Base-by-base conservation (phyloP, 2,329 filamentous ascomycete species). In the Diaporthe longicolla region DNA sequence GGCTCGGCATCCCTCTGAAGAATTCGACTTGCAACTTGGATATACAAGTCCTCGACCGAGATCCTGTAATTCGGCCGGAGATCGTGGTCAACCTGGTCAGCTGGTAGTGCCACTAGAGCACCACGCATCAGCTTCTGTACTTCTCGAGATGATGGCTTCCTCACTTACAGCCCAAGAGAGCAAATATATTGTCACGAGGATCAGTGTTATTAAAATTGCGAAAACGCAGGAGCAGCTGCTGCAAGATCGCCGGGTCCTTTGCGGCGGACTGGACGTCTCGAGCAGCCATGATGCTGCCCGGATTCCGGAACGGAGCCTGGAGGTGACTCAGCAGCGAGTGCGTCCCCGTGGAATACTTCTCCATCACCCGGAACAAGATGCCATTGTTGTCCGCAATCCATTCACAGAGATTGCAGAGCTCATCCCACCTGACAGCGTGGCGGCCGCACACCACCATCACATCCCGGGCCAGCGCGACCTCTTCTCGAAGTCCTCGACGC, bases 381-480 rank as follows among this genome's bases (percentile, higher is more conserved):
- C 61, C 29, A 3, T 37, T 37, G 43, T 66, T 66, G 8, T 50
- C 61, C 45, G 24, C 45, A 7, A 66, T 8, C 61, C 61, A 66
- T 13, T 1, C 19, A 0, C 61, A 66, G 21, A 66, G 29, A 43
- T 52, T 13, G 11, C 43, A 32, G 13, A 66, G 61, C 29, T 66
- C 61, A 1, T 52, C 29, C 45, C 61, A 32, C 9, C 11, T 32
- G 26, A 24, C 61, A 0, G 61, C 29, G 1, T 65, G 61, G 61
- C 7, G 43, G 11, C 61, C 61, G 4, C 61, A 65, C 26, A 65
- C 61, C 5, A 13, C 40, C 15, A 19, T 19, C 40, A 43, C 13
- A 17, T 43, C 40, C 40, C 15, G 40, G 13, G 40, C 40, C 15
- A 43, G 40, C 40, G 40, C 17, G 40, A 43, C 15, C 40, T 43